Percentiles rank a stretch among this genome's conserved stretches.
phyloP scores from a whole-genome alignment of 2,329 filamentous ascomycete species.

The Talaromyces sp. region DNA sequence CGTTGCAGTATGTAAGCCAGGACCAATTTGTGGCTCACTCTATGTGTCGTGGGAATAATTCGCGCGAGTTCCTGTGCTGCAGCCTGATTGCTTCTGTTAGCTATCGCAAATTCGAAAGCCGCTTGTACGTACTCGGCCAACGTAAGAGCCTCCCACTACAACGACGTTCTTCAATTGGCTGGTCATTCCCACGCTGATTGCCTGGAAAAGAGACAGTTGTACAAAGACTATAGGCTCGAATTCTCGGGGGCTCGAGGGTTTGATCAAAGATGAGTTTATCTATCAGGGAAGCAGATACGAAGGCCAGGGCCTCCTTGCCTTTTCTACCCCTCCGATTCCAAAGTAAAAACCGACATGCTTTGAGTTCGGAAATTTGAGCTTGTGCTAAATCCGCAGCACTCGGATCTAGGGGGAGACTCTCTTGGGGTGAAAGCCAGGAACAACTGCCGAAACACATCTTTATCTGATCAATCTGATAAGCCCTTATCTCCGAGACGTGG shows the following conservation, averaged over 20 bases:
- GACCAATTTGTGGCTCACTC: slow-evolving; percentile 23
- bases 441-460: neutral
- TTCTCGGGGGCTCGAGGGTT: no score
- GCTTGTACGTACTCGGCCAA: slow-evolving; percentile 28
- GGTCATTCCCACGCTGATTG: slow-evolving; percentile 22
- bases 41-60: slow-evolving; percentile 33
- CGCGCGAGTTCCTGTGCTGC: slow-evolving; percentile 36
- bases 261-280: neutral
- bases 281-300: neutral
- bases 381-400: slow-evolving; percentile 4
- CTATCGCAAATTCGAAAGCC: neutral
- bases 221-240: neutral
- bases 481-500: neutral
- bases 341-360: neutral
- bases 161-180: slow-evolving; percentile 33
- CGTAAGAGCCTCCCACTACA: slow-evolving; percentile 36
- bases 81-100: slow-evolving; percentile 22
- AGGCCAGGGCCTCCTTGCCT: neutral
- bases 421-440: neutral
- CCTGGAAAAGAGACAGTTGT: neutral
- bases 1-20: neutral
- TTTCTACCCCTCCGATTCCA: neutral
- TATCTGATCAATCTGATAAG: slow-evolving; percentile 16
- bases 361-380: neutral
- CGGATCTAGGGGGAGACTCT: neutral